Evolutionary conservation across 768 basidiomycete species (phyloP), one percentile per base, ranked within the genome.

Genomic region (Gymnopilus dilepis): DNA sequence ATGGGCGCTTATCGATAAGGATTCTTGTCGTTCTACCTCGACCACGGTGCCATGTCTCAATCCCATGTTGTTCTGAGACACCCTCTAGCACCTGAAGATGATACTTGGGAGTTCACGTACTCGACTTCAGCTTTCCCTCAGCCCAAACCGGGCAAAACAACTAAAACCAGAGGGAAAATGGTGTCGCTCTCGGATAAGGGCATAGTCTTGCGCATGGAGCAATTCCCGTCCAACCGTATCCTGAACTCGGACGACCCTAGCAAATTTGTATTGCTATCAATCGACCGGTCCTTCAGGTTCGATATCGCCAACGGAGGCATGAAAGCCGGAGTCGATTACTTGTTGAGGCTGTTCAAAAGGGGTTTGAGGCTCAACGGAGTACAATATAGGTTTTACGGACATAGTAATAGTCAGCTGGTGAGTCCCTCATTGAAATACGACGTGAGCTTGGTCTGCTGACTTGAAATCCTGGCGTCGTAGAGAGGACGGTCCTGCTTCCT

Each of bases 391-490:
- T 90, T 89, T 69, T 89, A 88, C 60, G 85, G 86, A 58, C 88
- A 90, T 60, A 88, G 88, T 41, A 88, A 89, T 67, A 89, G 86
- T 61, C 88, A 90, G 63, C 66, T 89, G 69, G 87, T 87, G 62
- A 11, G 78, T 72, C 8, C 19, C 13, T 21, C 12, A 12, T 11
- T n/a, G 3, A 37, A 8, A 15, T 15, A 30, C 11, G 11, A 2
- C 1, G 12, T 19, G 12, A 42, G 26, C 11, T 41, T 0, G 4
- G n/a, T n/a, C n/a, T n/a, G 1, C 33, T 53, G 28, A 21, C 6
- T 15, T 17, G 11, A 55, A 1, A 45, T 34, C 13, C 21, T 22
- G 34, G 15, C 15, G 9, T 6, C 28, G 33, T 47, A 89, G 87
- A 76, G 87, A 42, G 81, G 84, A 24, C 77, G 87, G 19, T 87